Base-by-base conservation (phyloP, 176 grass and related monocot genomes). In the Guadua angustifolia region DNA sequence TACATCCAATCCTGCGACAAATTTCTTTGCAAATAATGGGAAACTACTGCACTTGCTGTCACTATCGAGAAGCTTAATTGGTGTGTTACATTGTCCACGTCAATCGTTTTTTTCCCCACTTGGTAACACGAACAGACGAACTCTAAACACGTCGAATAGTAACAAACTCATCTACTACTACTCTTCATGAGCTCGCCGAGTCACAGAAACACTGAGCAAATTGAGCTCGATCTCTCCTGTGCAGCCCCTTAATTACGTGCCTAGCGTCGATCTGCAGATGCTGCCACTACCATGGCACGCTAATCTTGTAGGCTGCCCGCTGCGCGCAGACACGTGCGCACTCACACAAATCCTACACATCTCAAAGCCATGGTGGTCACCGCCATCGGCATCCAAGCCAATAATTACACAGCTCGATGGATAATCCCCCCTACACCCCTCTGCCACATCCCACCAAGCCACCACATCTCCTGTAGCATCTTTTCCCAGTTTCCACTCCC, bases 401-500 rank as follows among this genome's bases (percentile, higher is more conserved):
- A 42, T 70, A 78, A 19, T 67, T 79, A 66, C 12, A 84, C 47
- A 26, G 16, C 47, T 77, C 22, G 24, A 8, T 79, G 46, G 16
- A 62, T 63, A 6, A 39, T 79, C 80, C 33, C 69, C 59, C 42
- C 80, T 8, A 25, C 66, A 25, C 24, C 26, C 53, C 69, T 19
- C 81, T 44, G 59, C 73, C 44, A 79, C 84, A 16, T 58, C 9
- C 56, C 17, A 66, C 75, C 45, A 86, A 64, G 74, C 56, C 17
- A 66, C 75, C 45, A 86, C 71, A 74, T 85, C 46, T 84, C 84
- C 68, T 91, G 78, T 72, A 79, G 71, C 81, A 67, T 73, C 66
- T 68, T 77, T 53, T 56, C 61, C 66, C 66, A 80, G 12, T 61
- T 83, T 53, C 14, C 29, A 14, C 13, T 26, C 2, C 58, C 44